These are phyloP conservation scores for Tillandsia leiboldiana DNA, from an alignment of 176 grass and related monocot genomes.

Conservation along the genomic window DNA sequence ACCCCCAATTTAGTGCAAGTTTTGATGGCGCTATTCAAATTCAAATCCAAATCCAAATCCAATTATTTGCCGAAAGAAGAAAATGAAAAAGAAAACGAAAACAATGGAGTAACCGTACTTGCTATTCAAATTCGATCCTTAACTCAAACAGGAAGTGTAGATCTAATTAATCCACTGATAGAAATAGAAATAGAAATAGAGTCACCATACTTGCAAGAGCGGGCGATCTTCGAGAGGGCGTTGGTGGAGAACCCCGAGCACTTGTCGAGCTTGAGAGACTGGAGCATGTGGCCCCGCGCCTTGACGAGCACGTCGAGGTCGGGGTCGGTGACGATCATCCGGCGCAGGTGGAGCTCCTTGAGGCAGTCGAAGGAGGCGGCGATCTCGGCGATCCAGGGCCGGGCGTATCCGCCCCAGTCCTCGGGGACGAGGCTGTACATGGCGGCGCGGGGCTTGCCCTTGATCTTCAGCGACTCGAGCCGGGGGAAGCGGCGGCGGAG, in stretches of 20 bases:
- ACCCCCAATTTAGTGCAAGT: too few relatives aligned
- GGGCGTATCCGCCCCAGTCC: constrained; percentile 55
- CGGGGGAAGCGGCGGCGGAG: constrained; percentile 50
- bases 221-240: background rate
- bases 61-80: too few relatives aligned
- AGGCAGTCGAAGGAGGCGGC: constrained; percentile 1
- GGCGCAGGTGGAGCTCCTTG: constrained; percentile 15
- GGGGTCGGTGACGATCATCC: constrained; percentile 3
- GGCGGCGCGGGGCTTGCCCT: constrained; percentile 72
- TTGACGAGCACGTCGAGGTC: constrained; percentile 11
- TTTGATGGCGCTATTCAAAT: too few relatives aligned
- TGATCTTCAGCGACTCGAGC: constrained; percentile 66
- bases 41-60: too few relatives aligned
- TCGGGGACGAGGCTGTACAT: constrained; percentile 69
- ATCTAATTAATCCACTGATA: background rate
- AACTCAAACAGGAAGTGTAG: background rate
- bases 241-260: constrained; percentile 17
- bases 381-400: background rate
- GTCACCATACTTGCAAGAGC: constrained; percentile 12
- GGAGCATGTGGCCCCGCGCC: constrained; percentile 9
- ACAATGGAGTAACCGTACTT: too few relatives aligned
- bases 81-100: too few relatives aligned
- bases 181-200: background rate
- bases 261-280: constrained; percentile 18
- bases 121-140: too few relatives aligned